Percentiles rank a stretch among this genome's conserved stretches.
Conservation (phyloP, 331 rosid species). For the Pyrus hybrid region DNA sequence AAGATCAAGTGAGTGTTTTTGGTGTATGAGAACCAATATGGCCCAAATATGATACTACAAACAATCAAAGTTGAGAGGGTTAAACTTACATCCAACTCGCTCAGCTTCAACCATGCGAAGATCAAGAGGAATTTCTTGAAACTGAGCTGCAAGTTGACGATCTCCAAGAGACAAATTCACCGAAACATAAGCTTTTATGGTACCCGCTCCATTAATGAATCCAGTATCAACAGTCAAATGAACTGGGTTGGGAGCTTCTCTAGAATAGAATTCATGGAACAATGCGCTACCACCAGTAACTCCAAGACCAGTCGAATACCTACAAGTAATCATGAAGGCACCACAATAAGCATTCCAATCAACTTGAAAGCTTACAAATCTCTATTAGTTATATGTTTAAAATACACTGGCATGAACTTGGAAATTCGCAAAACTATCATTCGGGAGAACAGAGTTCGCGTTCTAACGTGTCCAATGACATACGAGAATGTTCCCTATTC, state of each 20-base stretch:
- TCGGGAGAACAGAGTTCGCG: neutral
- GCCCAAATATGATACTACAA: neutral
- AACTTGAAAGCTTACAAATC: neutral
- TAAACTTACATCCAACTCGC: slow-evolving; percentile 68
- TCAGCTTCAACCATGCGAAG: slow-evolving; percentile 93
- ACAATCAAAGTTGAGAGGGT: neutral
- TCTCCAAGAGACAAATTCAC: slow-evolving; percentile 78
- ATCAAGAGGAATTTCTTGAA: slow-evolving; percentile 89
- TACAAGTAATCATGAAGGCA: slow-evolving; percentile 15
- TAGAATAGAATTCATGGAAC: slow-evolving; percentile 88
- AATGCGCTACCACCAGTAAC: slow-evolving; percentile 80
- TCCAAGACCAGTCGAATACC: slow-evolving; percentile 96
- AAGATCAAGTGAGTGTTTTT: neutral
- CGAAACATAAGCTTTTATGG: slow-evolving; percentile 66
- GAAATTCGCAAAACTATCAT: neutral
- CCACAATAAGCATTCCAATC: neutral
- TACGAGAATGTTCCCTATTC: neutral
- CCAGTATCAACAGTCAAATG: slow-evolving; percentile 96
- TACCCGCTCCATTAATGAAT: slow-evolving; percentile 55
- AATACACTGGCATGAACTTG: neutral
- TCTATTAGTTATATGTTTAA: neutral
- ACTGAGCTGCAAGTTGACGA: slow-evolving; percentile 86
- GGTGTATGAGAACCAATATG: neutral
- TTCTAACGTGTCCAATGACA: neutral
- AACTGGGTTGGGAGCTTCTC: slow-evolving; percentile 80